Evolutionary conservation across 768 basidiomycete genomes (phyloP), one percentile per base, ranked within the genome.

Genomic region (Boletus insuetus): DNA sequence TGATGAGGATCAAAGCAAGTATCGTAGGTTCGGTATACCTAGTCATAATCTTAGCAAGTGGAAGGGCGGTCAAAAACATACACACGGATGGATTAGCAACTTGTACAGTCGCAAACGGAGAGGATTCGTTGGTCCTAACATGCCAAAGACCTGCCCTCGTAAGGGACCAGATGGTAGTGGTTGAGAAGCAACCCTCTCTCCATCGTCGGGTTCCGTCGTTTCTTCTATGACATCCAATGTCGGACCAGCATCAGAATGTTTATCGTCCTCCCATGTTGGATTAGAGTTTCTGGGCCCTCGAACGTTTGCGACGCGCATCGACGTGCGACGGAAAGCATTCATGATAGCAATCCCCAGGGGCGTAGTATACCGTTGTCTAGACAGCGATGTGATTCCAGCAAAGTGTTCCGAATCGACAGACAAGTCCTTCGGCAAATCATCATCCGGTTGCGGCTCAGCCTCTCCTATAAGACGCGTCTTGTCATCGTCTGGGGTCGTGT

Each of bases 21-120:
- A 98, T 90, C 22, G 76, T 55, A 26, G 91, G 91, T 73, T 98
- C 96, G 17, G 94, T 95, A 81, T 84, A 89, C 55, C 91, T 93
- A 17, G 22, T 62, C 10, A 54, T 22, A 11, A 24, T 35, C 32
- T 47, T 43, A 54, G 50, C 29, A 42, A 22, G n/a, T 16, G 46
- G 22, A 55, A 10, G 29, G 22, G 19, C 34, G 29, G 61, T 13
- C 26, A 7, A 49, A 48, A 46, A 35, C 26, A 53, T 12, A 80
- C 91, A 61, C 66, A 96, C 91, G 81, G 77, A 68, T 84, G 82
- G 13, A 86, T 75, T 20, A 98, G 75, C 48, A 90, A 73, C 19
- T 75, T 75, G 66, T 85, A 89, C 62, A 94, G 79, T 2, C 76
- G 70, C 40, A 81, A 70, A 20, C 96, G 80, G 3, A 94, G 49